Conservation (phyloP, 2,329 filamentous ascomycete genomes). For the Clonostachys rhizophaga region DNA sequence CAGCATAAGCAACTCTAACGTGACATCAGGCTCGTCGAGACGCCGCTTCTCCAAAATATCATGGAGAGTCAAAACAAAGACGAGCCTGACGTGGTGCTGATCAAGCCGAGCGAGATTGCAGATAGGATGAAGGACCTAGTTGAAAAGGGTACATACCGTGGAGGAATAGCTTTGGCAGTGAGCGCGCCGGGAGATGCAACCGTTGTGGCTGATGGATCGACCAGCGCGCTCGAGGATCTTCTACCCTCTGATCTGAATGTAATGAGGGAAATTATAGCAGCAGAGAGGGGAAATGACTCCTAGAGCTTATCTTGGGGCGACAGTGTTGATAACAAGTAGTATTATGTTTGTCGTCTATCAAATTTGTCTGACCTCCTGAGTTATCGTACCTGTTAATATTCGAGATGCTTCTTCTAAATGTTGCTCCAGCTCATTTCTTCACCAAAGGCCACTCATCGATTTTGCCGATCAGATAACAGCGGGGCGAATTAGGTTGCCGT, state of each 20-base stretch:
- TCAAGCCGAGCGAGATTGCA: not conserved
- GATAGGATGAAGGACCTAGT: not conserved
- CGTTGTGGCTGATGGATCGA: not conserved
- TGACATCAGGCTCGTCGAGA: not conserved
- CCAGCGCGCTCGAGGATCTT: not conserved
- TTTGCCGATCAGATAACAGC: too few relatives aligned
- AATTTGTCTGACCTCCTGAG: too few relatives aligned
- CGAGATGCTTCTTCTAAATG: too few relatives aligned
- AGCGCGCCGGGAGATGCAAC: not conserved
- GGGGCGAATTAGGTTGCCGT: too few relatives aligned
- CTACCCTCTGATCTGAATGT: not conserved
- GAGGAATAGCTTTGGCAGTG: not conserved
- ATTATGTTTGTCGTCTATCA: too few relatives aligned
- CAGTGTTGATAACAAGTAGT: too few relatives aligned
- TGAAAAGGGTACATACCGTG: not conserved
- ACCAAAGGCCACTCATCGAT: too few relatives aligned
- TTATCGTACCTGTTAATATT: too few relatives aligned
- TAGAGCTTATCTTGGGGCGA: too few relatives aligned
- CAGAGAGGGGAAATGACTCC: too few relatives aligned
- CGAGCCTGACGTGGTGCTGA: not conserved
- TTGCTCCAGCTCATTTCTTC: too few relatives aligned
- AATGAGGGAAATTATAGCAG: not conserved
- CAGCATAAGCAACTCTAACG: not conserved
- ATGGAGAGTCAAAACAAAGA: not conserved
- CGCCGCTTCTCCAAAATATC: not conserved